Evolutionary conservation across 306 rosid genomes (phyloP).

Genomic region (Cucumis hystrix): DNA sequence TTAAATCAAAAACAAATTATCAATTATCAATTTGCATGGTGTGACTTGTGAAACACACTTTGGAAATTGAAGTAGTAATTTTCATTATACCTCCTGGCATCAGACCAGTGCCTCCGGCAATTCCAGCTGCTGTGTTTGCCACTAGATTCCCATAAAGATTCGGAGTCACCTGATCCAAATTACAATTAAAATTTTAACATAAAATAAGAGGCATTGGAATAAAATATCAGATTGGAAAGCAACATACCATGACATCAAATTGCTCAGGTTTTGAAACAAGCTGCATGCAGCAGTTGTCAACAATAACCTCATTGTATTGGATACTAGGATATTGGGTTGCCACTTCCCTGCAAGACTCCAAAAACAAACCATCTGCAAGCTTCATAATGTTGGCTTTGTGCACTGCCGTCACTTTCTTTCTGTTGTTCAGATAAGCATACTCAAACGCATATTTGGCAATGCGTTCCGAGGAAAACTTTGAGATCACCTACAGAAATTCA

Average conservation of each 20-base stretch:
- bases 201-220: not conserved
- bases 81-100: slow-evolving; percentile 77
- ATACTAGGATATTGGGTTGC: slow-evolving; percentile 47
- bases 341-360: slow-evolving; percentile 63
- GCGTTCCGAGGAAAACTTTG: not conserved
- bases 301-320: slow-evolving; percentile 51
- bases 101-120: slow-evolving; percentile 96
- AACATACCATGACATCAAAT: slow-evolving; percentile 8
- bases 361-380: slow-evolving; percentile 81
- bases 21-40: too few species aligned
- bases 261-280: slow-evolving; percentile 9
- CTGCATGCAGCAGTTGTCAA: slow-evolving; percentile 71
- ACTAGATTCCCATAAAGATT: slow-evolving; percentile 93
- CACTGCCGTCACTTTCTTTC: slow-evolving; percentile 89
- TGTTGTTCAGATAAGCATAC: slow-evolving; percentile 78
- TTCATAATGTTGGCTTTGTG: slow-evolving; percentile 97
- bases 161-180: slow-evolving; percentile 59
- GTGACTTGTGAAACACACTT: too few species aligned
- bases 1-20: too few species aligned
- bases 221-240: not conserved
- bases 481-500: slow-evolving; percentile 2
- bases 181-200: not conserved
- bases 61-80: not conserved
- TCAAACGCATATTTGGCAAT: slow-evolving; percentile 78
- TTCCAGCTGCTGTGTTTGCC: slow-evolving; percentile 96